Evolutionary conservation across 1,284 basidiomycete species (phyloP).

Genomic region (Heimioporus retisporus): DNA sequence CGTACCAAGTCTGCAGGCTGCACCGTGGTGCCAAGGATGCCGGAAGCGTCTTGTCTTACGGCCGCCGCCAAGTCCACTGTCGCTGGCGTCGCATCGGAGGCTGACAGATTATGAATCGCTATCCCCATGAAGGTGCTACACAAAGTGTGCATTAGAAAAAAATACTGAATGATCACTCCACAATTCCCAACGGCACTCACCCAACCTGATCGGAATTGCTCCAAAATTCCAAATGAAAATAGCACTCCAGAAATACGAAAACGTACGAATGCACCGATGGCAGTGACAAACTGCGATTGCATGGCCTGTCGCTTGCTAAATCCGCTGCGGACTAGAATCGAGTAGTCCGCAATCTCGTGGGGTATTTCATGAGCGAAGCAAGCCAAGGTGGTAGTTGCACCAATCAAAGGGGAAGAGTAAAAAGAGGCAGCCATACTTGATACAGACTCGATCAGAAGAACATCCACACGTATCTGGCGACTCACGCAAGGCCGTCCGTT

Average conservation of each 20-base stretch:
- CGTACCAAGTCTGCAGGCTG: slow-evolving; percentile 81
- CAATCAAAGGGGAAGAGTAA: slow-evolving; percentile 90
- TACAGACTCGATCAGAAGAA: slow-evolving; percentile 18
- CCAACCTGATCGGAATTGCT: slow-evolving; percentile 57
- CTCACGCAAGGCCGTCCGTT: slow-evolving; percentile 88
- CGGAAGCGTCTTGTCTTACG: slow-evolving; percentile 75
- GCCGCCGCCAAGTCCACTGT: slow-evolving; percentile 73
- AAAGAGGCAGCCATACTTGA: slow-evolving; percentile 90
- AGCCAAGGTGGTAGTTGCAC: slow-evolving; percentile 90
- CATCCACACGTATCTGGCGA: slow-evolving; percentile 28
- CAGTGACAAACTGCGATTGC: slow-evolving; percentile 92
- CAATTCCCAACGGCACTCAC: slow-evolving; percentile 47
- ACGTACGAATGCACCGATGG: slow-evolving; percentile 86
- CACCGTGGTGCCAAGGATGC: slow-evolving; percentile 85
- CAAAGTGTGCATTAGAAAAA: slow-evolving; percentile 15
- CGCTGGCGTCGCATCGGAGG: slow-evolving; percentile 55
- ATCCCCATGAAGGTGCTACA: slow-evolving; percentile 90
- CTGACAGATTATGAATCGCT: slow-evolving; percentile 79
- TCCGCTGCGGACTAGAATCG: slow-evolving; percentile 88
- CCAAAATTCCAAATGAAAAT: slow-evolving; percentile 14
- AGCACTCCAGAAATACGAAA: slow-evolving; percentile 7
- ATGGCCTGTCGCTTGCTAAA: slow-evolving; percentile 92
- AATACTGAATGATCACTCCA: background rate
- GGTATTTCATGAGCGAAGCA: slow-evolving; percentile 95
- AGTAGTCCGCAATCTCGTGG: slow-evolving; percentile 94